These are phyloP conservation scores for Phaeophleospora eucalypticola DNA, from an alignment of 2,329 filamentous ascomycete species.

Conservation along the genomic window DNA sequence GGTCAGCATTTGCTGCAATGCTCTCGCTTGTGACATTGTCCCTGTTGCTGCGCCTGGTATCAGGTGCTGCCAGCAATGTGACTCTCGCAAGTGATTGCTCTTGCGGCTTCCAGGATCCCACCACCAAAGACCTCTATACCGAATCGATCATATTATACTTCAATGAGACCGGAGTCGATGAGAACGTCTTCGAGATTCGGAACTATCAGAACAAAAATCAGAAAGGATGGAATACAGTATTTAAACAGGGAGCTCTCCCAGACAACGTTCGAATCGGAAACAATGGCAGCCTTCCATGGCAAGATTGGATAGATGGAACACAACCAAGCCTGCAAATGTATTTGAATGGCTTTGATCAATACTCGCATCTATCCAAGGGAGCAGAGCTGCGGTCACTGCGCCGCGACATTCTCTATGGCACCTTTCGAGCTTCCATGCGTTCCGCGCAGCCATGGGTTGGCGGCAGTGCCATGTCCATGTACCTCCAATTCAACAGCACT, in stretches of 20 bases:
- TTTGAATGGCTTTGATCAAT: conserved; percentile 12
- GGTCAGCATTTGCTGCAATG: conserved; percentile 4
- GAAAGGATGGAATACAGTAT: conserved; percentile 45
- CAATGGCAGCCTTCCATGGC: conserved; percentile 19
- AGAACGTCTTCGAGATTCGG: conserved; percentile 37
- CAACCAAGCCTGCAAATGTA: conserved; percentile 20
- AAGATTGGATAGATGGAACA: conserved; percentile 17
- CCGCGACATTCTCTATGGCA: conserved; percentile 47
- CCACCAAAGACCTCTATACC: conserved; percentile 40
- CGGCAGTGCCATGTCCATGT: conserved; percentile 46
- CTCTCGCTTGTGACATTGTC: conserved; percentile 3
- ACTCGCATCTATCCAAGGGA: conserved; percentile 43
- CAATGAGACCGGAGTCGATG: conserved; percentile 43
- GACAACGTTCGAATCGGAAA: conserved; percentile 38
- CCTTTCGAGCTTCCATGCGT: conserved; percentile 43
- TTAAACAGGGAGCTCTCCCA: conserved; percentile 41
- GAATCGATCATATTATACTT: conserved; percentile 50
- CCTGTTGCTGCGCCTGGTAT: conserved; percentile 10
- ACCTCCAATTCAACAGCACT: conserved; percentile 44
- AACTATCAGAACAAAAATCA: conserved; percentile 44
- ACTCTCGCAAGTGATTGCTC: conserved; percentile 33
- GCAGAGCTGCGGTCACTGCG: conserved; percentile 41
- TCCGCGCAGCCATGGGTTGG: conserved; percentile 34
- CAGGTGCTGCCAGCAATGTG: conserved; percentile 12
- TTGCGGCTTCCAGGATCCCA: conserved; percentile 45